These are phyloP conservation scores for Aphanomyces cochlioides DNA, from an alignment of 352 stramenopile species.

Conservation along the genomic window DNA sequence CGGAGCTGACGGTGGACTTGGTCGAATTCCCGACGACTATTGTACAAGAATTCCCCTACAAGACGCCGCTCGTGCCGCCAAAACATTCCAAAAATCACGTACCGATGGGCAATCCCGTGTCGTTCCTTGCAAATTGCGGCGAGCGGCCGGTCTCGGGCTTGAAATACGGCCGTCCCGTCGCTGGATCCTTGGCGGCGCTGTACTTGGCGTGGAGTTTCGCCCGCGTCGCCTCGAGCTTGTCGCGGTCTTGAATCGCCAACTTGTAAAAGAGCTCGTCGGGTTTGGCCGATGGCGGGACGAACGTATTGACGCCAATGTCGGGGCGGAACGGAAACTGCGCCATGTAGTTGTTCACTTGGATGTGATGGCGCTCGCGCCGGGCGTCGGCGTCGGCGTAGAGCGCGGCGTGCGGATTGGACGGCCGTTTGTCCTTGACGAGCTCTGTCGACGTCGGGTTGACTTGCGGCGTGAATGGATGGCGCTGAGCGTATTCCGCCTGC, in stretches of 20 bases:
- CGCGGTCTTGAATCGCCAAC: conserved; percentile 63
- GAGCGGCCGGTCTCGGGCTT: conserved; percentile 60
- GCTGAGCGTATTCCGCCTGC: conserved; percentile 61
- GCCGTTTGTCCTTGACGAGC: conserved; percentile 66
- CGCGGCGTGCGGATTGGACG: conserved; percentile 49
- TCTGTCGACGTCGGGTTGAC: conserved; percentile 70
- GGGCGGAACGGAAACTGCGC: conserved; percentile 73
- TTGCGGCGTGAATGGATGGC: conserved; percentile 63
- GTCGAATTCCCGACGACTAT: conserved; percentile 56
- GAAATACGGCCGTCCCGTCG: conserved; percentile 61
- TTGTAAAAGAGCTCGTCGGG: conserved; percentile 58
- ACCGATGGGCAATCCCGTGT: conserved; percentile 59
- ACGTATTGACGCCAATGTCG: conserved; percentile 67
- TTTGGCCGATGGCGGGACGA: conserved; percentile 21
- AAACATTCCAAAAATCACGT: background rate
- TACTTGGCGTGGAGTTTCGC: conserved; percentile 60
- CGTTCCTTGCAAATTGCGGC: conserved; percentile 66
- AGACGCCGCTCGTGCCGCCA: background rate
- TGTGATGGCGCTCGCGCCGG: conserved; percentile 40
- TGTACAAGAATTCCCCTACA: conserved; percentile 59
- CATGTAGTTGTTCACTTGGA: conserved; percentile 51
- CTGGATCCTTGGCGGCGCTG: conserved; percentile 51
- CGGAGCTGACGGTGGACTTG: conserved; percentile 51
- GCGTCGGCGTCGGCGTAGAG: conserved; percentile 73
- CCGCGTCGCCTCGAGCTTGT: conserved; percentile 59